phyloP scores from a whole-genome alignment of 1,284 basidiomycete genomes.

The Trichosporon faecale region DNA sequence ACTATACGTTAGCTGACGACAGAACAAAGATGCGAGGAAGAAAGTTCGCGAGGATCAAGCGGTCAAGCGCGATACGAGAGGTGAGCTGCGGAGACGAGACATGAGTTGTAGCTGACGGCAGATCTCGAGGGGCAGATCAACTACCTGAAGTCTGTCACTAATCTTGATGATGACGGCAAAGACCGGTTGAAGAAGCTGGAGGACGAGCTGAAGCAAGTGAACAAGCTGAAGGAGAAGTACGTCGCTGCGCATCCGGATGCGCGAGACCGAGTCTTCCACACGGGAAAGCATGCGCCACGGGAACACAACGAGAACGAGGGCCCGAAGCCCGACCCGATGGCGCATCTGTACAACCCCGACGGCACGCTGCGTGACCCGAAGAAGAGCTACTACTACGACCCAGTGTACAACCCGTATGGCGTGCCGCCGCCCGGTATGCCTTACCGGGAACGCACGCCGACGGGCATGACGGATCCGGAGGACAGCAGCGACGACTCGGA shows the following conservation, averaged over 20 bases:
- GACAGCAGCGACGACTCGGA: slow-evolving; percentile 13
- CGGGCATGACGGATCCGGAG: slow-evolving; percentile 57
- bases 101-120: slow-evolving; percentile 16
- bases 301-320: slow-evolving; percentile 46
- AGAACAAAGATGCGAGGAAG: slow-evolving; percentile 79
- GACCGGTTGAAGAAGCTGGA: slow-evolving; percentile 59
- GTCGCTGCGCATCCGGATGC: slow-evolving; percentile 87
- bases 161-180: slow-evolving; percentile 38
- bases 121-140: slow-evolving; percentile 50
- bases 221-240: slow-evolving; percentile 82
- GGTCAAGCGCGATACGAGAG: slow-evolving; percentile 82
- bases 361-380: slow-evolving; percentile 80
- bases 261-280: slow-evolving; percentile 64
- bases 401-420: slow-evolving; percentile 88
- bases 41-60: slow-evolving; percentile 75
- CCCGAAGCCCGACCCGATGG: slow-evolving; percentile 24
- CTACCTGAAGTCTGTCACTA: slow-evolving; percentile 33
- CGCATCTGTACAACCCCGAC: slow-evolving; percentile 66
- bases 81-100: slow-evolving; percentile 49
- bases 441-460: slow-evolving; percentile 65
- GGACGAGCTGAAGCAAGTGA: slow-evolving; percentile 71
- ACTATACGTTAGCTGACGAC: not conserved
- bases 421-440: slow-evolving; percentile 97
- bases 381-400: slow-evolving; percentile 86
- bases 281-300: slow-evolving; percentile 53